A percentile compares a stretch with the other conserved stretches of the same genome.
Conservation (phyloP, 1,284 basidiomycete genomes). For the Trametes versicolor region DNA sequence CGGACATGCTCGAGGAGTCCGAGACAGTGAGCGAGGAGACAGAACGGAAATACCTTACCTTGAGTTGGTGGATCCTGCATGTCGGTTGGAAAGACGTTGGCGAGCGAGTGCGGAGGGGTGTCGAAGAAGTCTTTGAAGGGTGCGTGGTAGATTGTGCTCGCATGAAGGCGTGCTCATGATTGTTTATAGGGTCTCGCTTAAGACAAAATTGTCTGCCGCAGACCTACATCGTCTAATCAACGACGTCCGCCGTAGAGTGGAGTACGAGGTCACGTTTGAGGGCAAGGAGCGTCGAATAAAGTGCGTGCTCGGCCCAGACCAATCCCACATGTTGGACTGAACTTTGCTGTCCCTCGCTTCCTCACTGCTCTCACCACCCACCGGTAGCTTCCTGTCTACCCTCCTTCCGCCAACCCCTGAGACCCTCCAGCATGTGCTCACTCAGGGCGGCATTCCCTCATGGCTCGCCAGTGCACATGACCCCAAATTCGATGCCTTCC, state of each 20-base stretch:
- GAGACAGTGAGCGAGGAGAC: conserved; percentile 61
- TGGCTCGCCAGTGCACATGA: conserved; percentile 48
- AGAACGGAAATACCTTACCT: conserved; percentile 83
- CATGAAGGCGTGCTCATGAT: conserved; percentile 8
- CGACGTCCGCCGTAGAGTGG: conserved; percentile 79
- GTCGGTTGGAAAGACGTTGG: conserved; percentile 89
- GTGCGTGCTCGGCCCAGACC: conserved; percentile 45
- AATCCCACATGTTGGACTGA: neutral
- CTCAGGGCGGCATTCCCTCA: conserved; percentile 62
- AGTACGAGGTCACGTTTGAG: conserved; percentile 74
- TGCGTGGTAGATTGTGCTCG: conserved; percentile 48
- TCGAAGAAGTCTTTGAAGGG: conserved; percentile 85
- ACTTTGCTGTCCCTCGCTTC: neutral
- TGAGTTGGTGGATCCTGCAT: conserved; percentile 93
- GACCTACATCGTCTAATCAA: conserved; percentile 76
- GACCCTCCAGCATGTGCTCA: conserved; percentile 73
- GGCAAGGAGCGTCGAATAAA: conserved; percentile 65
- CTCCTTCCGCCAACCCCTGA: conserved; percentile 78
- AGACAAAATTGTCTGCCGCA: conserved; percentile 71
- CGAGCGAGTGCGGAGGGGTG: conserved; percentile 74
- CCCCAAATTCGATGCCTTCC: conserved; percentile 66
- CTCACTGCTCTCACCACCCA: conserved; percentile 8
- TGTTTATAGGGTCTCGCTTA: conserved; percentile 74
- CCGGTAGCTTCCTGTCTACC: conserved; percentile 72
- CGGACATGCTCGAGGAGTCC: conserved; percentile 45